These are phyloP conservation scores for Punctularia strigosozonata DNA, from an alignment of 768 basidiomycete genomes.

Conservation along the genomic window DNA sequence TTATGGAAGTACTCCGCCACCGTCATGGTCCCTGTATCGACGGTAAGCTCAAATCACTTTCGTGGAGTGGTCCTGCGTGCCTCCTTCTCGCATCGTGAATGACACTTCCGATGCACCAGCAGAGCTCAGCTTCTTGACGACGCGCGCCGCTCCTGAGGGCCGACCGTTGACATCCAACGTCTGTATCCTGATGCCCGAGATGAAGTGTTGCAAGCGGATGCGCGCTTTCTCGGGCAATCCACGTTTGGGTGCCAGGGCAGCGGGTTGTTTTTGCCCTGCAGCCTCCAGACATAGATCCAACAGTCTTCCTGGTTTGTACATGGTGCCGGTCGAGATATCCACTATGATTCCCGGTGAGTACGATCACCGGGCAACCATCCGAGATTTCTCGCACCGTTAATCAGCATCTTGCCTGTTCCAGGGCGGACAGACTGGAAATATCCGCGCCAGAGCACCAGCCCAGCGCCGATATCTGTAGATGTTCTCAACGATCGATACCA, in stretches of 20 bases:
- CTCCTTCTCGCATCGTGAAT: slow-evolving; percentile 50
- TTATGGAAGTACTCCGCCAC: slow-evolving; percentile 53
- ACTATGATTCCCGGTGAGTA: too few relatives aligned
- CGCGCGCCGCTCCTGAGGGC: slow-evolving; percentile 32
- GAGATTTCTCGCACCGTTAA: too few relatives aligned
- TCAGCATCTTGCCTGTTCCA: slow-evolving; percentile 44
- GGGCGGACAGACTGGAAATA: slow-evolving; percentile 76
- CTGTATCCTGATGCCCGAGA: slow-evolving; percentile 38
- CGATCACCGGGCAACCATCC: too few relatives aligned
- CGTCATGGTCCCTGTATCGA: too few relatives aligned
- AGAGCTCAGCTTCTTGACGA: slow-evolving; percentile 47
- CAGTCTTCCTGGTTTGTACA: slow-evolving; percentile 58
- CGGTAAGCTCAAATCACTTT: too few relatives aligned
- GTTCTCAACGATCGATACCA: not conserved
- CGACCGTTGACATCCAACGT: slow-evolving; percentile 21
- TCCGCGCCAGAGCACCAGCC: slow-evolving; percentile 66
- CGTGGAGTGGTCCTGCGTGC: too few relatives aligned
- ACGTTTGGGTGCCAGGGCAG: slow-evolving; percentile 25
- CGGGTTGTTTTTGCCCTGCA: slow-evolving; percentile 23
- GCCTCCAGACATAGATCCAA: slow-evolving; percentile 48
- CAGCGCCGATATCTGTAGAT: slow-evolving; percentile 40
- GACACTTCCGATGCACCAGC: slow-evolving; percentile 39
- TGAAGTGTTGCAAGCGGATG: slow-evolving; percentile 40
- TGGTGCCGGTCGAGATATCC: slow-evolving; percentile 66
- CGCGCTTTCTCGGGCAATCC: slow-evolving; percentile 41